Evolutionary conservation across 179 eudicot species (phyloP).

Genomic region (Carnegiea gigantea): DNA sequence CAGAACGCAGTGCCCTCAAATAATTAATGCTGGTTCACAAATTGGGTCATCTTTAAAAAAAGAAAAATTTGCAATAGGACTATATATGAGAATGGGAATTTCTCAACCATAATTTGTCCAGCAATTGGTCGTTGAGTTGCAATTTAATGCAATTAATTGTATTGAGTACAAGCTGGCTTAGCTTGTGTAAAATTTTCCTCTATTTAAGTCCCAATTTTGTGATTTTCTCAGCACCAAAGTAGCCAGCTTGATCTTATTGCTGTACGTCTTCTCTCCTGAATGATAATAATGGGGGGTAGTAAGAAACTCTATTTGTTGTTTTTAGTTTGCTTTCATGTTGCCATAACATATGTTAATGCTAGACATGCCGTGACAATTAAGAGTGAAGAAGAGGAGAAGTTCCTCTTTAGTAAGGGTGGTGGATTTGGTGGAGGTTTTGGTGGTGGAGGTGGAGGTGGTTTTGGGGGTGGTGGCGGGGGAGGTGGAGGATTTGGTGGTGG

Average conservation of each 20-base stretch:
- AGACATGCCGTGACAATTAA: background rate
- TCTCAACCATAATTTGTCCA: background rate
- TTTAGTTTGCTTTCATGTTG: slow-evolving; percentile 1
- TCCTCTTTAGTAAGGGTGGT: background rate
- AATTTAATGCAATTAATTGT: slow-evolving; percentile 25
- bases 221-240: slow-evolving; percentile 2
- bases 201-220: slow-evolving; percentile 19
- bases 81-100: background rate
- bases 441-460: background rate
- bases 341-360: background rate
- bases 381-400: background rate
- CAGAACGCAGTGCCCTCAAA: background rate
- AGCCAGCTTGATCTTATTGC: background rate
- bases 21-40: slow-evolving; percentile 17
- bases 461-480: background rate
- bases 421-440: slow-evolving; percentile 1
- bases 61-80: background rate
- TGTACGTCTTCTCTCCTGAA: slow-evolving; percentile 7
- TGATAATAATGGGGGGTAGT: slow-evolving; percentile 21
- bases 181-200: background rate
- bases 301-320: slow-evolving; percentile 23
- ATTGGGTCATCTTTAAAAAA: background rate
- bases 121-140: slow-evolving; percentile 25
- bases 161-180: background rate
- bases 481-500: background rate